Conservation (phyloP, 1,284 basidiomycete species). For the Pseudozyma sp. region DNA sequence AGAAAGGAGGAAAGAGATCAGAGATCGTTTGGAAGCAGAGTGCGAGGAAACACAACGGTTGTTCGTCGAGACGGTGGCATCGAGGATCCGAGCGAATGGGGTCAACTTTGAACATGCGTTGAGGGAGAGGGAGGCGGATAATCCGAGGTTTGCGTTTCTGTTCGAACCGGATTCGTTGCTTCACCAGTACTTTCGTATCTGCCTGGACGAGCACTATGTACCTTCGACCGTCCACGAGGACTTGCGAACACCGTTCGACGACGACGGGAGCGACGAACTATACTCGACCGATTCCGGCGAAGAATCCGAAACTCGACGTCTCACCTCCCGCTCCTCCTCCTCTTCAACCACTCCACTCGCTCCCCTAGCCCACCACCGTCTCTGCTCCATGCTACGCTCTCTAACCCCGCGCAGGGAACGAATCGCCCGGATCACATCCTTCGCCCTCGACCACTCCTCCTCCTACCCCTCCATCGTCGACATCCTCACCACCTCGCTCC, state of each 20-base stretch:
- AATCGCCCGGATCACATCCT: slow-evolving; percentile 92
- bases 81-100: slow-evolving; percentile 84
- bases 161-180: slow-evolving; percentile 63
- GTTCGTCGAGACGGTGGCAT: slow-evolving; percentile 81
- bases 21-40: slow-evolving; percentile 1
- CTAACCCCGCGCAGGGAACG: slow-evolving; percentile 87
- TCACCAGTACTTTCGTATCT: slow-evolving; percentile 81
- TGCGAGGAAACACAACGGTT: slow-evolving; percentile 73
- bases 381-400: slow-evolving; percentile 88
- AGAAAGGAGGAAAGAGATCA: slow-evolving; percentile 4
- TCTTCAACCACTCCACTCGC: slow-evolving; percentile 77
- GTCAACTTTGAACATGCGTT: slow-evolving; percentile 80
- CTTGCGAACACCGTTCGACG: slow-evolving; percentile 6
- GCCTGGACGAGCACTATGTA: slow-evolving; percentile 76
- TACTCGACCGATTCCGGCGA: slow-evolving; percentile 96
- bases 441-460: slow-evolving; percentile 92
- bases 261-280: slow-evolving; percentile 69
- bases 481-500: slow-evolving; percentile 49
- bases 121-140: slow-evolving; percentile 80
- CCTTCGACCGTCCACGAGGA: slow-evolving; percentile 43
- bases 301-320: slow-evolving; percentile 85
- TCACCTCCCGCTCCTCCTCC: slow-evolving; percentile 79
- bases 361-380: slow-evolving; percentile 79
- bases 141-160: slow-evolving; percentile 85
- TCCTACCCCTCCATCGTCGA: slow-evolving; percentile 72